Base-by-base conservation (phyloP, 148 eudicot genomes). In the Camellia japonica region DNA sequence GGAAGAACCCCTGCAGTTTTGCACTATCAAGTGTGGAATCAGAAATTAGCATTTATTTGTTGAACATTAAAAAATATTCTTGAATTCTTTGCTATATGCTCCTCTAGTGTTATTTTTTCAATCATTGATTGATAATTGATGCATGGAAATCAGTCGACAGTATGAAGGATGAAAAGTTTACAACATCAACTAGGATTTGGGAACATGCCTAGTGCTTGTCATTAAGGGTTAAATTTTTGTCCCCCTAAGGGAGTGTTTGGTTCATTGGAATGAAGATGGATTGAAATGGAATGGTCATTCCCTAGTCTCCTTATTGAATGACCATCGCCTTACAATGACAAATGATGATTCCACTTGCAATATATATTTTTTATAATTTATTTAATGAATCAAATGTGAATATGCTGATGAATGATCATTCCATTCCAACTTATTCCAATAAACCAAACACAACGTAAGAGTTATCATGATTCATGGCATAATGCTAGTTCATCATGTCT, bases 71-170 rank as follows among this genome's bases (percentile, higher is more conserved):
- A 73, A 38, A 73, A 30, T 72, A 11, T 9, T 14, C 6, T 1
- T 71, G 47, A 54, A 55, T 10, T 73, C 19, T 73, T 73, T 56
- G 8, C 76, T 15, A 38, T 42, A 38, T 73, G 46, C 76, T 55
- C 14, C 65, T 0, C 49, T 74, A 41, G 65, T 19, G 41, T 19
- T 20, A 20, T 19, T 64, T n/a, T 61, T 61, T 7, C 30, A 61
- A 5, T 61, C 7, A 15, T 18, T 2, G 1, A 61, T 61, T 61
- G 64, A 61, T 14, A 6, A 58, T 58, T 61, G 23, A 7, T n/a
- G 20, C 23, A n/a, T 61, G 64, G 64, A 55, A 55, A 61, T 20
- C 23, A 61, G 30, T 61, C 30, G 64, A 61, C 64, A 61, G 20
- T 9, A 58, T 7, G 16, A 49, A 49, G 61, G 16, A 14, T 58